Evolutionary conservation across 805 yeast species (phyloP).

Genomic region (Ogataea paraovalis): DNA sequence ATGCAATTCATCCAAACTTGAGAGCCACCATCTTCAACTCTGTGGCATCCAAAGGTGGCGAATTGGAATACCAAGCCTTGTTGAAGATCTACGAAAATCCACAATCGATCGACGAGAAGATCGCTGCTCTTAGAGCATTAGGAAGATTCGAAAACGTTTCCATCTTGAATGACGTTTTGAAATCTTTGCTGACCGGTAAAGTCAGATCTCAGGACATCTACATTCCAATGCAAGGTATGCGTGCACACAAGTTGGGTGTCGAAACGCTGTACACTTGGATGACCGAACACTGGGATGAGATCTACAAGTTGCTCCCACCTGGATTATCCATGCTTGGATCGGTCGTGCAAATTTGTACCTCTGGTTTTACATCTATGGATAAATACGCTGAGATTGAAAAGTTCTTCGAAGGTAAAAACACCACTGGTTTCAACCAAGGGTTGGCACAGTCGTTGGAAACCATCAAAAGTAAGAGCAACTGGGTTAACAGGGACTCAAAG

Average conservation of each 20-base stretch:
- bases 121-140: constrained; percentile 49
- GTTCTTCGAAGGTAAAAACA: constrained; percentile 48
- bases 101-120: constrained; percentile 53
- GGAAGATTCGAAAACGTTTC: constrained; percentile 42
- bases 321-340: constrained; percentile 75
- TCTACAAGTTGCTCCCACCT: constrained; percentile 70
- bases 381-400: constrained; percentile 39
- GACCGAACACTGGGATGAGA: constrained; percentile 61
- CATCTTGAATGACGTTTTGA: constrained; percentile 37
- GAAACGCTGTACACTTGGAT: constrained; percentile 73
- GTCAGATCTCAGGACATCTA: constrained; percentile 48
- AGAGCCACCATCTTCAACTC: constrained; percentile 41
- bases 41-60: constrained; percentile 37
- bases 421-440: constrained; percentile 56
- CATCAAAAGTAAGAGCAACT: constrained; percentile 46
- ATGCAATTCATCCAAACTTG: constrained; percentile 43
- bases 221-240: constrained; percentile 73
- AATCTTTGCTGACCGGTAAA: constrained; percentile 56
- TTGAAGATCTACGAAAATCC: constrained; percentile 47
- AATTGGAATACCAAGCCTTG: constrained; percentile 38
- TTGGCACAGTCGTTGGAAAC: constrained; percentile 56
- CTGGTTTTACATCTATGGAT: constrained; percentile 36
- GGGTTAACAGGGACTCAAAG: constrained; percentile 50
- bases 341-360: constrained; percentile 59
- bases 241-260: constrained; percentile 60